These are phyloP conservation scores for Macrocystidia cucumis DNA, from an alignment of 1,284 basidiomycete genomes.

Conservation along the genomic window DNA sequence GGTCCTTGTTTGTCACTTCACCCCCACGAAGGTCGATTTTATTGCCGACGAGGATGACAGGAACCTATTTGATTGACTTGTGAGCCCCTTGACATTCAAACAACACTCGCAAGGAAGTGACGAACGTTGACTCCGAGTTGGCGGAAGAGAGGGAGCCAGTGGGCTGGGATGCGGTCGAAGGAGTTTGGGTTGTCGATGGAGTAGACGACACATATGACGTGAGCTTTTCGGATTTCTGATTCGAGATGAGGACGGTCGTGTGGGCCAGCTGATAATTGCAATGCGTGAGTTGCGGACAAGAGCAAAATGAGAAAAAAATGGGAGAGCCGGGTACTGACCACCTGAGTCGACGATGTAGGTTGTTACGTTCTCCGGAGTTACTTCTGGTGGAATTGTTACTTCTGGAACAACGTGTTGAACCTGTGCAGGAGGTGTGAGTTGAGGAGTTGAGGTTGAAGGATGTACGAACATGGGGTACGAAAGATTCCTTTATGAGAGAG, in stretches of 20 bases:
- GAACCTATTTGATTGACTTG: conserved; percentile 50
- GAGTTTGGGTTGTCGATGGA: conserved; percentile 93
- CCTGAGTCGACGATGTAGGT: conserved; percentile 95
- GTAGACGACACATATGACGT: conserved; percentile 97
- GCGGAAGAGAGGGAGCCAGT: conserved; percentile 97
- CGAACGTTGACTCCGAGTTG: conserved; percentile 89
- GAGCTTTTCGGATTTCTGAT: conserved; percentile 91
- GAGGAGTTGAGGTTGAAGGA: conserved; percentile 3
- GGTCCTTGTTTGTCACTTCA: conserved; percentile 87
- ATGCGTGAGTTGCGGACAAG: not conserved
- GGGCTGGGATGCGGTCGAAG: conserved; percentile 96
- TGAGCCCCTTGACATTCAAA: too few relatives aligned
- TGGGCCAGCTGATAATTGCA: conserved; percentile 45
- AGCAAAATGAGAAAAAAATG: conserved; percentile 1
- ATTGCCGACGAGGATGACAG: conserved; percentile 96
- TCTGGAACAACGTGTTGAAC: conserved; percentile 91
- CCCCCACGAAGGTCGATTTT: conserved; percentile 95
- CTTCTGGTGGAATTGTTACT: conserved; percentile 93
- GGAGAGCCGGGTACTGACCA: too few relatives aligned
- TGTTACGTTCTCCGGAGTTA: conserved; percentile 92
- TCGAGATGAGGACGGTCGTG: conserved; percentile 86
- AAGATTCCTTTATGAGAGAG: conserved; percentile 92
- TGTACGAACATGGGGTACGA: conserved; percentile 73
- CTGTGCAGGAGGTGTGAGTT: conserved; percentile 28
- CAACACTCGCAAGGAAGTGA: too few relatives aligned